Conservation (phyloP, 2,329 filamentous ascomycete genomes). For the Exophiala aquamarina region DNA sequence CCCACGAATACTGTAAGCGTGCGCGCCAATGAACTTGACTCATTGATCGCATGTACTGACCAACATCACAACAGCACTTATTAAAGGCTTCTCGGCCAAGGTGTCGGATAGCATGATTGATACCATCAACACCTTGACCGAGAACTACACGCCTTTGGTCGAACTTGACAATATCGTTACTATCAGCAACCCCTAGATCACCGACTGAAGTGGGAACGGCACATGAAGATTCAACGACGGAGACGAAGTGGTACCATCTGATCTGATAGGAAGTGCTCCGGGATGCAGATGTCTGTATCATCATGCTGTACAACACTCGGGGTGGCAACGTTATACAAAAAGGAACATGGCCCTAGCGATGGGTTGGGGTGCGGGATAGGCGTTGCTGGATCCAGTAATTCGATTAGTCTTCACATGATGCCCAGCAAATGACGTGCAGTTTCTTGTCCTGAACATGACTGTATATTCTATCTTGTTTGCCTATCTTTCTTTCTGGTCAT, state of each 20-base stretch:
- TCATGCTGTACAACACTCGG: too few species aligned
- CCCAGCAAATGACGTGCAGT: too few species aligned
- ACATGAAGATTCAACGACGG: not conserved
- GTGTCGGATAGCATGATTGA: conserved; percentile 69
- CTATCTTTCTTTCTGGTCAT: too few species aligned
- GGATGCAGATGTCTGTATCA: not conserved
- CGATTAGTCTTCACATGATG: too few species aligned
- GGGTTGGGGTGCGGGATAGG: too few species aligned
- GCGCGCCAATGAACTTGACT: not conserved
- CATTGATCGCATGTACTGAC: not conserved
- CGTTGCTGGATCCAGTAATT: too few species aligned
- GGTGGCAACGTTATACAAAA: too few species aligned
- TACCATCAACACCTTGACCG: conserved; percentile 63
- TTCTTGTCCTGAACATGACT: too few species aligned
- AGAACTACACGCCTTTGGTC: conserved; percentile 62
- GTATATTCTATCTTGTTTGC: too few species aligned
- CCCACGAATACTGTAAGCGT: conserved; percentile 72
- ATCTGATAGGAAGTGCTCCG: conserved; percentile 1
- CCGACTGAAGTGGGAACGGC: not conserved
- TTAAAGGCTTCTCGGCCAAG: conserved; percentile 74
- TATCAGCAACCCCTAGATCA: conserved; percentile 32
- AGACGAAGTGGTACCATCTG: not conserved
- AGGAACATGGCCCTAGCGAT: too few species aligned
- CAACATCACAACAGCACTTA: conserved; percentile 13
- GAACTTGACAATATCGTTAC: conserved; percentile 75